Percentiles rank a stretch among this genome's conserved stretches.
Evolutionary conservation across 2,329 filamentous ascomycete species (phyloP).

Genomic region (Aspergillus bombycis): DNA sequence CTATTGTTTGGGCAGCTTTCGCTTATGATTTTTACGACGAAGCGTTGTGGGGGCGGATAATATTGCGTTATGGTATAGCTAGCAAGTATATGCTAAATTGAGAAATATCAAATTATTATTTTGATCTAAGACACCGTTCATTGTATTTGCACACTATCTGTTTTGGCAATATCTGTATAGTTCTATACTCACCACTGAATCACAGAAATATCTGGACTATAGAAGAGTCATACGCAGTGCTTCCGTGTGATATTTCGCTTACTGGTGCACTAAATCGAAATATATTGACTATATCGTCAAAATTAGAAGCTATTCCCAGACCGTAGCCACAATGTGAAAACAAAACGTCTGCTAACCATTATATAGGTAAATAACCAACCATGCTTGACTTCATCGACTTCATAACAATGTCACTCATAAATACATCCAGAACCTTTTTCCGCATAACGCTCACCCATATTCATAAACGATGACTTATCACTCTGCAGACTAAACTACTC

Average conservation of each 20-base stretch:
- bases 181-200: too few species aligned
- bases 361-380: not conserved
- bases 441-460: not conserved
- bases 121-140: too few species aligned
- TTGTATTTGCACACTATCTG: not conserved
- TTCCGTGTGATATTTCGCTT: too few species aligned
- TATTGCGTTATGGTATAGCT: not conserved
- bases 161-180: not conserved
- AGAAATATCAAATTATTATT: not conserved
- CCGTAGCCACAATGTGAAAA: too few species aligned
- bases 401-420: not conserved
- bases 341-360: not conserved
- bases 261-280: too few species aligned
- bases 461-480: not conserved
- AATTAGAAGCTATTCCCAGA: too few species aligned
- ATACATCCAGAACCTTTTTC: not conserved
- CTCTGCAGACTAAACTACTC: too few species aligned
- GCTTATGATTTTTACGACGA: not conserved
- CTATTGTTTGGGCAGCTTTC: not conserved
- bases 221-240: too few species aligned
- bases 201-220: too few species aligned
- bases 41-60: not conserved
- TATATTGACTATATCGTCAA: too few species aligned
- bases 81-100: not conserved
- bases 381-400: not conserved